Evolutionary conservation across 1,284 basidiomycete species (phyloP), one percentile per base, ranked within the genome.

Genomic region (Microbotryomycetes sp.): DNA sequence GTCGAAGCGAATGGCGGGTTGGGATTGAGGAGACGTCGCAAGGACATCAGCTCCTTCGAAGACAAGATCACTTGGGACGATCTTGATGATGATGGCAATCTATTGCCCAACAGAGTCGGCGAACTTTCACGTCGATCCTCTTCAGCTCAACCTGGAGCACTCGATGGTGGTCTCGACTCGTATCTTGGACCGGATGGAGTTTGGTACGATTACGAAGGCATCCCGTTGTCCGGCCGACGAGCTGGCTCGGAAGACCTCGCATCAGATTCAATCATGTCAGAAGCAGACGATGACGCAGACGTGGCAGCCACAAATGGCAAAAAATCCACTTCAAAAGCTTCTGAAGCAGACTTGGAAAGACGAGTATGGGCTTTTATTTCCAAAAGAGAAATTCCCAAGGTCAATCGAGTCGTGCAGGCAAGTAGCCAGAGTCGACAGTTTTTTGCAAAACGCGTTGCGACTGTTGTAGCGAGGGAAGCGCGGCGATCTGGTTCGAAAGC

Each of bases 401-500:
- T 64, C 59, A 30, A 47, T 30, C 62, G 63, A 9, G 56, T 70
- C 32, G 48, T 50, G 3, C 59, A 63, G 52, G 66, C 68, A 47
- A 59, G 47, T 7, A 52, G 52, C 4, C 54, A 57, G 0, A 63
- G 62, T 19, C 66, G 66, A 2, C 63, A 63, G 26, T 70, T 70
- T 57, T 73, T 70, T 57, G 22, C 59, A 47, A 69, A 67, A 42
- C 70, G 72, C 2, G 58, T 73, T 16, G 53, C 67, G 4, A 54
- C 58, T 29, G 64, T 72, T 55, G 68, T 68, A 32, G 48, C 70
- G 9, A 65, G 72, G 6, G 72, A 73, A 52, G 70, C 67, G 5
- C 66, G 63, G 22, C 66, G 67, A 3, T 86, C 85, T 65, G 83
- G 82, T n/a, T 84, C 85, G 67, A 87, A 88, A 16, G 83, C 85